Evolutionary conservation across 116 monocot genomes (phyloP).

Genomic region (Zostera marina): DNA sequence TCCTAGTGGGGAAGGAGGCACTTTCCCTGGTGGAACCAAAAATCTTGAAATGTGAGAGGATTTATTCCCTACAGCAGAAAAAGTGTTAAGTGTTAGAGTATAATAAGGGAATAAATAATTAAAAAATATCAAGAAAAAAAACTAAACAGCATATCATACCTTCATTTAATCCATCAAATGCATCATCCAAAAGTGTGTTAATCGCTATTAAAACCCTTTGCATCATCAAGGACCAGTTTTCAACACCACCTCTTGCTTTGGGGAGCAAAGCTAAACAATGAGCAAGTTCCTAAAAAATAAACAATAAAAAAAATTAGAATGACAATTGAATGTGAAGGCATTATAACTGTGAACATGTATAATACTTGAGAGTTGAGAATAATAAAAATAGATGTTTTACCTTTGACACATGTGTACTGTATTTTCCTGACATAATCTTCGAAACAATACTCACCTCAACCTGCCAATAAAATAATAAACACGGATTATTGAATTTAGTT

Average conservation of each 20-base stretch:
- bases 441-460: constrained; percentile 48
- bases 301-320: constrained; percentile 1
- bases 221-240: constrained; percentile 58
- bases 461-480: constrained; percentile 14
- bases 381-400: constrained; percentile 17
- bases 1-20: constrained; percentile 45
- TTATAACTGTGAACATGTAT: background rate
- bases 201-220: constrained; percentile 55
- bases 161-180: constrained; percentile 68
- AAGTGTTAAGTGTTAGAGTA: background rate
- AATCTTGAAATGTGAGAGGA: constrained; percentile 30
- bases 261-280: constrained; percentile 59
- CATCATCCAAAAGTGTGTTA: constrained; percentile 38
- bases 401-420: constrained; percentile 29
- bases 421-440: constrained; percentile 46
- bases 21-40: constrained; percentile 62
- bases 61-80: constrained; percentile 35
- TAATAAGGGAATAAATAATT: background rate
- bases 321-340: background rate
- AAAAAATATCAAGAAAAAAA: background rate
- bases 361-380: background rate
- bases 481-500: background rate
- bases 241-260: constrained; percentile 40
- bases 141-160: constrained; percentile 15
- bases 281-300: constrained; percentile 34